Base-by-base conservation (phyloP, 306 rosid species). In the Pyrus bretschneideri region DNA sequence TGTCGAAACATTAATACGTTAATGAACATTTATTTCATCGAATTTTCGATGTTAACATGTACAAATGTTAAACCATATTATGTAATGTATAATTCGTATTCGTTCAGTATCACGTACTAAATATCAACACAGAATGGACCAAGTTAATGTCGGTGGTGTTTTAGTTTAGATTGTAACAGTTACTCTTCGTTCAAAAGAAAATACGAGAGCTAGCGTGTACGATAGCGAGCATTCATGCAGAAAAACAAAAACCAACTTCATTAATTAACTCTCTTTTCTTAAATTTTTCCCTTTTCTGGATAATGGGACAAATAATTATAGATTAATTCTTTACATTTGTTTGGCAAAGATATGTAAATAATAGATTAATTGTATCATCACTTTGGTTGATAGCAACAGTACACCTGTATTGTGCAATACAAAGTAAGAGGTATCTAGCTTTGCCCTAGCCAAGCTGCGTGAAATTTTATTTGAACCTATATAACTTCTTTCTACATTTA, bases 391-490 rank as follows among this genome's bases (percentile, higher is more conserved):
- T 78, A 84, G 78, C 86, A 86, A 80, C 90, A 89, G 85, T 77
- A 78, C 83, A 49, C 21, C 89, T 89, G 84, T 86, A 81, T 81
- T 87, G 87, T 79, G 89, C 72, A 79, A 71, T 83, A 67, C 87
- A 84, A 65, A 33, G 73, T 57, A 65, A 78, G 71, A 55, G 71
- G 40, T 35, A 35, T 35, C 68, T 71, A 64, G 70, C 55, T 5
- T 15, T 17, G 55, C 55, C 55, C 9, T 49, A 15, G 9, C 55
- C 21, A 49, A 49, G 55, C 55, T 49, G 21, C 5, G 0, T 35
- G 9, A 35, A 35, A 35, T 35, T 35, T 35, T 35, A 35, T 35
- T 35, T 35, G 40, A 35, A 35, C 9, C 0, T 9, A 6, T 6
- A 2, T 35, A 35, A 35, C 0, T 6, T 35, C 9, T 35, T 35